Evolutionary conservation across 371 early-diverging fungal genomes (phyloP).

Genomic region (Dentiscutata heterogama): DNA sequence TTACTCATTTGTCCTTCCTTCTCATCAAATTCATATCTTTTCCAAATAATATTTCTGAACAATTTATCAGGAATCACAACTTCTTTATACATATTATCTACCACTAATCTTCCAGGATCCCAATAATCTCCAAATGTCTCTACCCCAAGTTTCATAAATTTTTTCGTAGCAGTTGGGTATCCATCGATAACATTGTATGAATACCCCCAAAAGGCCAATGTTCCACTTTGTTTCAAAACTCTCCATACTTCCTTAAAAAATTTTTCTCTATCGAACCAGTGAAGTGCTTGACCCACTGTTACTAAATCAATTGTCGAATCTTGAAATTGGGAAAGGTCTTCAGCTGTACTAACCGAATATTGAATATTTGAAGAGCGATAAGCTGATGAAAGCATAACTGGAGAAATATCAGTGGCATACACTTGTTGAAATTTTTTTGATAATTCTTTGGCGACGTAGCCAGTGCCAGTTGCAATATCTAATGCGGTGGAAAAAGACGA

Average conservation of each 20-base stretch:
- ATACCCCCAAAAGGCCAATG: slow-evolving; percentile 74
- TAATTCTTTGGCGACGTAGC: slow-evolving; percentile 62
- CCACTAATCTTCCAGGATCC: not conserved
- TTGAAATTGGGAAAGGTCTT: slow-evolving; percentile 53
- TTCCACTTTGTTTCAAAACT: slow-evolving; percentile 74
- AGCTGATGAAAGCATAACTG: slow-evolving; percentile 62
- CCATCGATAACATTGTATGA: not conserved
- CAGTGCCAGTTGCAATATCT: slow-evolving; percentile 68
- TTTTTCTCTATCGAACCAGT: slow-evolving; percentile 71
- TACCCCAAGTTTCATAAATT: not conserved
- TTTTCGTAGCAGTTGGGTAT: not conserved
- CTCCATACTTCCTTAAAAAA: slow-evolving; percentile 72
- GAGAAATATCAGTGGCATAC: slow-evolving; percentile 63
- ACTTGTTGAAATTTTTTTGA: slow-evolving; percentile 60
- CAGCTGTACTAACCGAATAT: slow-evolving; percentile 62
- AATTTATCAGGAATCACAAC: slow-evolving; percentile 9
- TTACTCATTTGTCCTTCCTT: not conserved
- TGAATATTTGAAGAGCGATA: slow-evolving; percentile 55
- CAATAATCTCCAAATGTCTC: not conserved
- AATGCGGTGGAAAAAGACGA: slow-evolving; percentile 54
- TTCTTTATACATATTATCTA: slow-evolving; percentile 4
- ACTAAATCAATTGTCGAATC: slow-evolving; percentile 61
- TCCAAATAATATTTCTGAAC: slow-evolving; percentile 13
- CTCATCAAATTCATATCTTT: not conserved
- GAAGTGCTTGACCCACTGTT: slow-evolving; percentile 69